Percentiles rank a stretch among this genome's conserved stretches.
phyloP scores from a whole-genome alignment of 352 stramenopile genomes.

The Globisporangium yorkense region DNA sequence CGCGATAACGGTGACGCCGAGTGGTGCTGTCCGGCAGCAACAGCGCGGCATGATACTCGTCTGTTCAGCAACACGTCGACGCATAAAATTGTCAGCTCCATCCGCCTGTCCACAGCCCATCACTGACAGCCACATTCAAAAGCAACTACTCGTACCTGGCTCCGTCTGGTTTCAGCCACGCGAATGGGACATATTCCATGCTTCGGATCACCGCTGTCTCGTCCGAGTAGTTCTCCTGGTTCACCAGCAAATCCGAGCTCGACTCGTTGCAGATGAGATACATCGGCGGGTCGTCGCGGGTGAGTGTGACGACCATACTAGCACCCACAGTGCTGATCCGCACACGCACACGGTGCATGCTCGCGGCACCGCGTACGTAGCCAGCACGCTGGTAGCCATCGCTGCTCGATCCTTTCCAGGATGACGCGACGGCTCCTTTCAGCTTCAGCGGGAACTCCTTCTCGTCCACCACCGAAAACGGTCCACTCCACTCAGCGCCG shows the following conservation, averaged over 20 bases:
- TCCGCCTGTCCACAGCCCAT: neutral
- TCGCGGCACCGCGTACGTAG: constrained; percentile 31
- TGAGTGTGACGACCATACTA: constrained; percentile 76
- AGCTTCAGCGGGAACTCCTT: constrained; percentile 83
- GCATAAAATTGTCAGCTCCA: neutral
- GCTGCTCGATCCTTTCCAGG: constrained; percentile 40
- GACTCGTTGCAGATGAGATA: constrained; percentile 85
- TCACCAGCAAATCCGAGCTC: constrained; percentile 64
- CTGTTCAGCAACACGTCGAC: constrained; percentile 19
- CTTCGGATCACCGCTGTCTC: constrained; percentile 57
- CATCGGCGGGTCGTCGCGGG: constrained; percentile 75
- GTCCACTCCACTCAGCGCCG: constrained; percentile 73
- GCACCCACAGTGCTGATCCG: constrained; percentile 72
- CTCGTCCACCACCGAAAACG: constrained; percentile 77
- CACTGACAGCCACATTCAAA: neutral
- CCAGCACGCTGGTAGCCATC: constrained; percentile 30
- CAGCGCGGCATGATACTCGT: constrained; percentile 64
- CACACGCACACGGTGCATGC: constrained; percentile 69
- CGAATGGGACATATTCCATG: constrained; percentile 74
- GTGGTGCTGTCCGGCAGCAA: constrained; percentile 38
- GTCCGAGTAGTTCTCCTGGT: constrained; percentile 59
- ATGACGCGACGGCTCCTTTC: constrained; percentile 40
- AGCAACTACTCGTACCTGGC: constrained; percentile 36
- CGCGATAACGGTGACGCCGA: constrained; percentile 51
- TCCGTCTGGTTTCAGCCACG: constrained; percentile 71